Base-by-base conservation (phyloP, 1,284 basidiomycete genomes). In the Trametes versicolor region DNA sequence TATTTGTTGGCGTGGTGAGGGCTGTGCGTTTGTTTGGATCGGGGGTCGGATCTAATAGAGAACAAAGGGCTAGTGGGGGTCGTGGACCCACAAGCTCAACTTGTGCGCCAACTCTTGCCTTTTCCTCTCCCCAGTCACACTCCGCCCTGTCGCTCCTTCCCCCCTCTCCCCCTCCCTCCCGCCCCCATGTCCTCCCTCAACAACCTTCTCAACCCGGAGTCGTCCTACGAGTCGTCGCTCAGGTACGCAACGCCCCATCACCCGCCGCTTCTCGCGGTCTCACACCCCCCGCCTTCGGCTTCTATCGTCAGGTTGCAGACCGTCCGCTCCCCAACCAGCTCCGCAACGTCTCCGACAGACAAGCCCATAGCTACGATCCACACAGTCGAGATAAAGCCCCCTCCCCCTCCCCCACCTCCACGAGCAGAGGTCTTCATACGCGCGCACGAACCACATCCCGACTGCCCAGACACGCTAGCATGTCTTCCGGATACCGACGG, bases 401-500 rank as follows among this genome's bases (percentile, higher is more conserved):
- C 69, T 64, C 75, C 71, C 59, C 73, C 32, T 21, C 50, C 50
- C 56, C 75, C 63, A 39, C 73, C 69, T 64, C 75, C 71, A 60
- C 74, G 64, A 58, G 54, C 68, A 37, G 65, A 66, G 51, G 62
- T 66, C 48, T 50, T 66, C 62, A 64, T 69, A 10, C 65, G 68
- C 36, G 58, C 72, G 51, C 71, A 76, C 70, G 71, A 84, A 67
- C 79, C 83, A 23, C 92, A 93, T 74, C 86, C 86, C 27, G 84
- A 90, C 73, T 93, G 91, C 71, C 91, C 91, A 53, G 87, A 93
- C 74, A 88, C 88, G 53, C 83, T 93, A 48, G 84, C 84, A 49
- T 93, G 91, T 76, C 83, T 93, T 43, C 90, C 90, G 43, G 89
- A 93, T 74, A 91, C 92, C 41, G 85, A 88, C 65, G 90, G 87